Percentiles rank a stretch among this genome's conserved stretches.
Evolutionary conservation across 768 basidiomycete genomes (phyloP).

Genomic region (Cystofilobasidium bisporidii): DNA sequence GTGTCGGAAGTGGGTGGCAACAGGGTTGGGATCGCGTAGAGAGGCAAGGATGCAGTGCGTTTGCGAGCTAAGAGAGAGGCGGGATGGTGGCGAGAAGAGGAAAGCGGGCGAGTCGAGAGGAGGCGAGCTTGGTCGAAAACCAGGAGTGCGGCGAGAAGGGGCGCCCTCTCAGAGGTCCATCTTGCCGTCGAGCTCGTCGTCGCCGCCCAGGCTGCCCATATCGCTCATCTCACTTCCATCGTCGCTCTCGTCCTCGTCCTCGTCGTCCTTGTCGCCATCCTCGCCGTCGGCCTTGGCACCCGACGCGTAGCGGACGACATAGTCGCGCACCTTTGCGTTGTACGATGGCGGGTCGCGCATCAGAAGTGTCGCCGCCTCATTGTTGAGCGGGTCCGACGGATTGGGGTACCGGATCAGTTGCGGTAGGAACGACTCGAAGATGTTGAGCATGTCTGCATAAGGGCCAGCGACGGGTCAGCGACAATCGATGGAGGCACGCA

Average conservation of each 20-base stretch:
- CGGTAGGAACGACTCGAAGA: conserved; percentile 95
- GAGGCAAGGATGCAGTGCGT: too few species aligned
- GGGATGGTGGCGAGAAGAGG: too few species aligned
- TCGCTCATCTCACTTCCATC: conserved; percentile 33
- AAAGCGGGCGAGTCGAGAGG: too few species aligned
- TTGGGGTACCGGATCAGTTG: conserved; percentile 96
- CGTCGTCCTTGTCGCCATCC: conserved; percentile 51
- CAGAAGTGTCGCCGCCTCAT: conserved; percentile 90
- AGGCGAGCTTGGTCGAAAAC: too few species aligned
- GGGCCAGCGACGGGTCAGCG: too few species aligned
- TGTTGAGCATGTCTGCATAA: conserved; percentile 99
- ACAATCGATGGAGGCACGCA: not conserved
- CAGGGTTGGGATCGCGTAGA: too few species aligned
- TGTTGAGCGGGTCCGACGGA: conserved; percentile 94
- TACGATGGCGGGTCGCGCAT: conserved; percentile 98
- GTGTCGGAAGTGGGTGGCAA: too few species aligned
- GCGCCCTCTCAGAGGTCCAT: conserved; percentile 8
- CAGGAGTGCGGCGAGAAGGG: too few species aligned
- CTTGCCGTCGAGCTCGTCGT: conserved; percentile 31
- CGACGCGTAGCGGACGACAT: conserved; percentile 89
- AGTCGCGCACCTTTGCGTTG: conserved; percentile 88
- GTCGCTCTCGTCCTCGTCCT: conserved; percentile 49
- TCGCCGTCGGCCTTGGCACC: conserved; percentile 14
- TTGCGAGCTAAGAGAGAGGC: too few species aligned
- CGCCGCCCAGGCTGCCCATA: conserved; percentile 38